Base-by-base conservation (phyloP, 2,329 filamentous ascomycete genomes). In the Alternaria brassicae region DNA sequence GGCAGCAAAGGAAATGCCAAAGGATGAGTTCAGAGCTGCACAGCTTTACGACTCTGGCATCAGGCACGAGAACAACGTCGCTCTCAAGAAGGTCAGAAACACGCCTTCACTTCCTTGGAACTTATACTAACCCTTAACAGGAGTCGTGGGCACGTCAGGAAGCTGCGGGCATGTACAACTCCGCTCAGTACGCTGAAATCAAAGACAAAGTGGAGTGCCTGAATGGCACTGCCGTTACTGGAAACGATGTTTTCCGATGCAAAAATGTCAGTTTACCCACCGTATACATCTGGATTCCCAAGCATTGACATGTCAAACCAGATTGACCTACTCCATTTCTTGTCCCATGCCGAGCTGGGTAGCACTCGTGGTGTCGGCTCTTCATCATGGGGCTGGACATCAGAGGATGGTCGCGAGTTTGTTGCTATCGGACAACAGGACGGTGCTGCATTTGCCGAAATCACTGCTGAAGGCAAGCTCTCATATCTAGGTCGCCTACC, bases 321-420 rank as follows among this genome's bases (percentile, higher is more conserved):
- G 77, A 79, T 86, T 17, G 85, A 87, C 63, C 79, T 86, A 3
- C 83, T 85, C 67, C 82, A 85, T 65, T 87, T 88, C 74, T 73
- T 84, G 42, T 81, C 80, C 37, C 85, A 88, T 65, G 79, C 81
- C 3, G 80, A 81, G 27, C 80, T 88, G 2, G 85, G 85, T 6
- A 84, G 82, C 62, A 73, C 67, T 23, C 72, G 66, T 19, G 79
- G 78, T 30, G 77, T 80, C 47, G 80, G 80, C 7, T 80, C 78
- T 15, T 80, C 78, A 3, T 84, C 82, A 0, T 86, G 84, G 84
- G 84, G 84, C 6, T 85, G 84, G 84, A 84, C 82, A 0, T 81
- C 83, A 15, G 73, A 76, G 0, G 78, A 81, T 41, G 83, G 83
- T 25, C 83, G 84, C 21, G 84, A 86, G 61, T 85, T 86, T 54